Base-by-base conservation (phyloP, 2,329 filamentous ascomycete genomes). In the Fusarium humuli region DNA sequence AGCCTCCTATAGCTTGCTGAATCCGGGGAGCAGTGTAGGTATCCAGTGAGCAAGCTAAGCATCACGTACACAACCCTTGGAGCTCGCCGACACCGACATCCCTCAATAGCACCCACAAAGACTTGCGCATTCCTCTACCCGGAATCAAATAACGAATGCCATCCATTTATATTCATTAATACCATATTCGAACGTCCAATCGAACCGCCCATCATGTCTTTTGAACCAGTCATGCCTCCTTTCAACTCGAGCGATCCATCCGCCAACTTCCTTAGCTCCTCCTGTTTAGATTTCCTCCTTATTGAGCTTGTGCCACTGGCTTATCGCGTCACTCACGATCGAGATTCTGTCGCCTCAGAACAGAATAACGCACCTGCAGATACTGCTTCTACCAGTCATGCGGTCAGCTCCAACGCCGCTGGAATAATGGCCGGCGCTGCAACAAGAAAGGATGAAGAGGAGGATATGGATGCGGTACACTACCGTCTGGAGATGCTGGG, bases 291-390 rank as follows among this genome's bases (percentile, higher is more conserved):
- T 81, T 92, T 99, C 74, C 88, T 99, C 60, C 88, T 99, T 74
- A 98, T 98, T 78, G 96, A 99, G 83, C 89, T 99, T 58, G 96
- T 99, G 18, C 96, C 96, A 41, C 91, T 98, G 85, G 93, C 95
- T 7, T 94, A 97, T 81, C 90, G 96, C 71, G 87, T 98, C 67
- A 91, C 93, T 23, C 88, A 90, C 76, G 91, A 96, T 76, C 85
- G 94, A 7, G 88, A 90, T 62, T 82, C 82, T 30, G 78, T 81
- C 55, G 80, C 86, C 64, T 79, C 84, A 63, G 73, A 76, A 44
- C 54, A 73, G 55, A 57, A 64, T 50, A 70, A 61, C 12, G 30
- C 71, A 13, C 57, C 66, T 23, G 53, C 76, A 58, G 66, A 75
- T 47, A 46, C 59, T 30, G 65, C 72, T 27, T 65, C 73, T 7